phyloP scores from a whole-genome alignment of 306 rosid genomes.

The apple (Malus domestica) region DNA sequence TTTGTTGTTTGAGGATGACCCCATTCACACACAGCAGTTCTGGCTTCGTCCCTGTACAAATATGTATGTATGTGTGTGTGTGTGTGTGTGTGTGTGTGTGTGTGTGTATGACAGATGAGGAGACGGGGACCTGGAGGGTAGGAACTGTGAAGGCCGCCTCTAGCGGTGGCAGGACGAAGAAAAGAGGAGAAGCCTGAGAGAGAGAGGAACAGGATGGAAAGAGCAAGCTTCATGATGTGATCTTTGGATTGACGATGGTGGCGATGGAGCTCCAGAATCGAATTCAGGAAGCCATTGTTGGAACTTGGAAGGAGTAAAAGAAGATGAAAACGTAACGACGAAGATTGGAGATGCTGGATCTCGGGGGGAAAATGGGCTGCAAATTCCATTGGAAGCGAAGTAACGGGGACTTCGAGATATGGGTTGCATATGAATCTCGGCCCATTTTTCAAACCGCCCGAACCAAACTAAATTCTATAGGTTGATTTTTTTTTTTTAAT shows the following conservation, averaged over 20 bases:
- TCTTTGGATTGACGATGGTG: not conserved
- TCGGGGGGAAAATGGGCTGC: not conserved
- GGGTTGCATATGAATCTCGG: not conserved
- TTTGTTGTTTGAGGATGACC: too few relatives aligned
- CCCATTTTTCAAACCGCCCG: not conserved
- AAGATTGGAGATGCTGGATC: not conserved
- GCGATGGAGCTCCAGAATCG: not conserved
- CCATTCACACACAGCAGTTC: too few relatives aligned
- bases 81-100: too few relatives aligned
- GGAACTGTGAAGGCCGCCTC: constrained; percentile 33
- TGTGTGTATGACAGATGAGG: not conserved
- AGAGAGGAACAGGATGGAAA: constrained; percentile 33
- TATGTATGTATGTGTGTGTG: too few relatives aligned
- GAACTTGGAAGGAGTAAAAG: not conserved
- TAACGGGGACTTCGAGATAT: not conserved
- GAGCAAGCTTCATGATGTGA: constrained; percentile 11
- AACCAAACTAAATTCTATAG: too few relatives aligned
- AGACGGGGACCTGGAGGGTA: constrained; percentile 40
- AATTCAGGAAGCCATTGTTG: constrained; percentile 6
- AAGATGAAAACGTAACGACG: not conserved
- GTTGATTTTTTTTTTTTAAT: too few relatives aligned
- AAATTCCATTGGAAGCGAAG: not conserved
- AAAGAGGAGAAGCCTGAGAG: constrained; percentile 24
- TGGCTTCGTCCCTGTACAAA: too few relatives aligned
- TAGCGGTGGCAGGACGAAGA: constrained; percentile 29